Evolutionary conservation across 257 asterid genomes (phyloP), one percentile per base, ranked within the genome.

Genomic region (Craterostigma plantagineum): DNA sequence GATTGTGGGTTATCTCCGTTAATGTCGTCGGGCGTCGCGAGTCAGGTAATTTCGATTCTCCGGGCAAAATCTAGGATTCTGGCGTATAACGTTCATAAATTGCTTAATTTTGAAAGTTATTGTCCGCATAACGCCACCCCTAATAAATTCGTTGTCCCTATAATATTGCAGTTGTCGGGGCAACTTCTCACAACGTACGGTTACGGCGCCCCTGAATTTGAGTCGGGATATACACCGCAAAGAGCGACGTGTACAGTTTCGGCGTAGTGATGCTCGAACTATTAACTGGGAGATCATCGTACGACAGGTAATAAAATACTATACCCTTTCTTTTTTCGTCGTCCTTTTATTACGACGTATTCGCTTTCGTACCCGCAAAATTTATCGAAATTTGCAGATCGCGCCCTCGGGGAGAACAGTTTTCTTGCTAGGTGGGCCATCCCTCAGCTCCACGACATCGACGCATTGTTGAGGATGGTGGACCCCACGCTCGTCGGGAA

Each of bases 261-360:
- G 99, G 99, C 34, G 99, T 90, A 54, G 99, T 90, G 52, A 90
- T 90, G 99, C 45, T 90, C 71, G 99, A 90, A 62, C 75, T 90
- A 48, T 59, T 90, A 45, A 90, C 99, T 0, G 99, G 95, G 54
- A 65, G 99, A 62, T 72, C 66, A 84, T 83, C 99, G 16, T 73
- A 90, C 18, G 99, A 90, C 85, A 73, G 91, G 99, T 90, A 75
- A 52, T 6, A 23, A 23, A 2, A 23, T n/a, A n/a, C n/a, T n/a
- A n/a, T n/a, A 23, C 2, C 6, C 6, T 23, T 23, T 23, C 6
- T 6, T 23, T 23, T 23, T 23, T 23, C 2, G 30, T n/a, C n/a
- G 30, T 23, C 30, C 30, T 23, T 41, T 45, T 34, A 18, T 18
- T 46, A 35, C 27, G 55, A 41, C 18, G n/a, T 12, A 35, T 42